Evolutionary conservation across 1,284 basidiomycete species (phyloP), one percentile per base, ranked within the genome.

Genomic region (Malassezia dermatis): DNA sequence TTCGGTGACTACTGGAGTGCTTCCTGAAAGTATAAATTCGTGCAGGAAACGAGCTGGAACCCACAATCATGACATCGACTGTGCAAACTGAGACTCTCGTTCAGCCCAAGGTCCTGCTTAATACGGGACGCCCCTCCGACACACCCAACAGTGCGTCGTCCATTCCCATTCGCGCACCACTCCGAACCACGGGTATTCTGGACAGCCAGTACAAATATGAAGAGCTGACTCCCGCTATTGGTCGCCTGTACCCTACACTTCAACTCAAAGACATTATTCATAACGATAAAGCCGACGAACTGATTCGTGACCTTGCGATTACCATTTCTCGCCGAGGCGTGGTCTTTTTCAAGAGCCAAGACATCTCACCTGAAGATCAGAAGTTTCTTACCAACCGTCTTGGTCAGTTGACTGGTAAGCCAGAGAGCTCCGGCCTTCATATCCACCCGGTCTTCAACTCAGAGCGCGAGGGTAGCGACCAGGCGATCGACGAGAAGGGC

Each of bases 301-400:
- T 80, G 41, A 66, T 80, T 47, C 69, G 69, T 24, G 79, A 80
- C 62, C 76, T 80, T 10, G 82, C 82, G 0, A 79, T 78, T 4
- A 78, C 82, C 47, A 59, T 61, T 53, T 81, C 83, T 2, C 80
- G 84, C 55, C 81, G 84, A 35, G 83, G 84, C 11, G 84, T 86
- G 43, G 83, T 84, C 26, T 85, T 86, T 76, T 84, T 86, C 79
- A 78, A 80, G 19, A 76, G 79, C 26, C 84, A 82, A 61, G 76
- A 78, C 39, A 58, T 81, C 48, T 75, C 75, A 3, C 62, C 79
- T 8, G 75, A 76, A 8, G 76, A 81, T 50, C 78, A 81, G 64
- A 77, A 78, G 54, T 59, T 66, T 40, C 77, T 83, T 31, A 78
- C 76, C 8, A 71, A 77, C 31, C 75, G 77, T 23, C 71, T 86